Evolutionary conservation across 768 basidiomycete species (phyloP), one percentile per base, ranked within the genome.

Genomic region (Kondoa subrosea): DNA sequence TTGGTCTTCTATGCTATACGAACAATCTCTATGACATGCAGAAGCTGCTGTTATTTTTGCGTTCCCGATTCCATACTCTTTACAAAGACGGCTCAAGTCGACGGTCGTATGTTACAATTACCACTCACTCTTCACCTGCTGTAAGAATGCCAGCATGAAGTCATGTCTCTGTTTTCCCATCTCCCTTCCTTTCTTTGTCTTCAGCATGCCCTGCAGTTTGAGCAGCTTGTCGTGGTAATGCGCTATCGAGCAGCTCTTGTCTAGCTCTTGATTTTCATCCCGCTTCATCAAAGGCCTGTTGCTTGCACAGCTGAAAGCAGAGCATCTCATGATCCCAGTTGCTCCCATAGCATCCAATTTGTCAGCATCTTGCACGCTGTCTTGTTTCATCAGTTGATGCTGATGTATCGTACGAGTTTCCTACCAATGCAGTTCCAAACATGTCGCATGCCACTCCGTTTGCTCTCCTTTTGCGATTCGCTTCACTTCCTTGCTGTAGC

Each of bases 151-250:
- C 4, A 25, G 25, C 58, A 59, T 59, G 25, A 59, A 59, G 21
- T 59, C 25, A 27, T 59, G 58, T 25, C 58, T 25, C 4, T 59
- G n/a, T 27, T 56, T 26, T n/a, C 65, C 68, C n/a, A 59, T 12
- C 57, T 67, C 4, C 30, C 62, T 16, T 29, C 68, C 68, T 27
- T 17, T 1, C 21, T 56, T 29, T 4, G 68, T 68, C 3, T 64
- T 34, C 66, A 74, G 71, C 72, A 73, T 68, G 1, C 40, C 62
- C 26, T 73, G 68, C 16, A 74, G 68, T 14, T 66, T 66, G 59
- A 59, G 30, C 14, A 74, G 68, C 64, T 74, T 74, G 57, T 74
- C 73, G 60, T 71, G 66, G 33, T 73, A 74, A 60, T 74, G 73
- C 1, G 57, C 67, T 61, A 74, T 69, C 1, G 72, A 69, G 17